Base-by-base conservation (phyloP, 1,284 basidiomycete species). In the Ganoderma leucocontextum region DNA sequence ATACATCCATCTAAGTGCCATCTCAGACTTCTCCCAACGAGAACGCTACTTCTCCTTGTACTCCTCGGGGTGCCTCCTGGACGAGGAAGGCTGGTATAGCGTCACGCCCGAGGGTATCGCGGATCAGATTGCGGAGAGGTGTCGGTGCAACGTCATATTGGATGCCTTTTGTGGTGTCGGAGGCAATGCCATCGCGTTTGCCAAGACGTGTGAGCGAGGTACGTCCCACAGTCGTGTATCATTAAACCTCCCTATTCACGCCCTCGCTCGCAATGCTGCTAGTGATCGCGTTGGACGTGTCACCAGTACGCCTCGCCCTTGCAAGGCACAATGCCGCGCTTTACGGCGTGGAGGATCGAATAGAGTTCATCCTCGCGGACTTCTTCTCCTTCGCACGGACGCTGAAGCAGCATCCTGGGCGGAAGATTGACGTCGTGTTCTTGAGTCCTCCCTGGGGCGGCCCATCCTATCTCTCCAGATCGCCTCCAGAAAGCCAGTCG, bases 161-260 rank as follows among this genome's bases (percentile, higher is more conserved):
- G 98, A 99, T 77, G 95, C 96, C 0, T 99, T 99, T 78, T 98
- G 96, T 77, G 98, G 98, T 0, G 97, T 99, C 0, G 98, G 98
- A 10, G 98, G 98, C 3, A 99, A 99, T 76, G 90, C 96, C 0
- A 99, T 99, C 67, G 95, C 96, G 12, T 98, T 99, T 80, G 98
- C 98, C 1, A 89, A 93, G 78, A 98, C 96, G 1, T 99, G 97
- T 80, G 92, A 97, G 78, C 84, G 91, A 79, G 95, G 95, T 95
- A 74, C 68, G 89, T 68, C 39, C 60, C 49, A n/a, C 3, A 52
- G 22, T 65, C 64, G 5, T 44, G 19, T 49, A 35, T 25, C 41
- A 3, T n/a, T 2, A 33, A 39, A 19, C 67, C 62, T 61, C n/a
- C 64, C 71, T 33, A 53, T 64, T 52, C 42, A 66, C 53, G 63